Evolutionary conservation across 1,284 basidiomycete genomes (phyloP).

Genomic region (Cryptococcus depauperatus): DNA sequence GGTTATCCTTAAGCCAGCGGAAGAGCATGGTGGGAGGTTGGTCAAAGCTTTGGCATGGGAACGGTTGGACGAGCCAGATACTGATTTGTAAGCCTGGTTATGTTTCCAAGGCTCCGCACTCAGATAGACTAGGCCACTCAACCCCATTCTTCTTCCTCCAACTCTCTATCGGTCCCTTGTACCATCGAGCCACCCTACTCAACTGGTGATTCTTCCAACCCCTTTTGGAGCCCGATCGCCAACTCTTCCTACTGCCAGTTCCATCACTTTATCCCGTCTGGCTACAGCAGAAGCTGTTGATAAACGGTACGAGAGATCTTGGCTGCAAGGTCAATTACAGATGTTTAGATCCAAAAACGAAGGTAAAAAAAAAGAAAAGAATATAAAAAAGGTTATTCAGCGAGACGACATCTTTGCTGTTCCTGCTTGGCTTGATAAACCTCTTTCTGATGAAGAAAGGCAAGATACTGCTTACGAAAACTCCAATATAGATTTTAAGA

Average conservation of each 20-base stretch:
- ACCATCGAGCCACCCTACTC: slow-evolving; percentile 5
- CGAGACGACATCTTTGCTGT: slow-evolving; percentile 74
- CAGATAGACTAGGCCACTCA: slow-evolving; percentile 36
- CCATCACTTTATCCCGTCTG: slow-evolving; percentile 72
- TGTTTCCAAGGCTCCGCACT: slow-evolving; percentile 1
- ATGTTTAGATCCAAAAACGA: slow-evolving; percentile 51
- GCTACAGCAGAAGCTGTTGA: slow-evolving; percentile 71
- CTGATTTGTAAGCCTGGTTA: slow-evolving; percentile 25
- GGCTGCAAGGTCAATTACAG: slow-evolving; percentile 59
- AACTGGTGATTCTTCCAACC: slow-evolving; percentile 39
- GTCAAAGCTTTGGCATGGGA: slow-evolving; percentile 57
- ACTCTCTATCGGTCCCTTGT: slow-evolving; percentile 26
- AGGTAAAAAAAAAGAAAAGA: slow-evolving; percentile 8
- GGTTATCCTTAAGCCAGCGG: slow-evolving; percentile 53
- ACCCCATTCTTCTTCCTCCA: slow-evolving; percentile 53
- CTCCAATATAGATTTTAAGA: slow-evolving; percentile 3
- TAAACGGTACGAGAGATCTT: slow-evolving; percentile 62
- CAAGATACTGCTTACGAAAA: slow-evolving; percentile 18
- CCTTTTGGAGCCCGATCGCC: slow-evolving; percentile 48
- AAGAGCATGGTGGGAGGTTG: slow-evolving; percentile 36
- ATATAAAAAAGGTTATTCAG: slow-evolving; percentile 52
- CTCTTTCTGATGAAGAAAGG: slow-evolving; percentile 32
- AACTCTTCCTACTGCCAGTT: slow-evolving; percentile 60
- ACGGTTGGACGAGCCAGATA: slow-evolving; percentile 27
- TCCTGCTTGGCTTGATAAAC: slow-evolving; percentile 54